Evolutionary conservation across 2,329 filamentous ascomycete species (phyloP), one percentile per base, ranked within the genome.

Genomic region (Colletotrichum camelliae): DNA sequence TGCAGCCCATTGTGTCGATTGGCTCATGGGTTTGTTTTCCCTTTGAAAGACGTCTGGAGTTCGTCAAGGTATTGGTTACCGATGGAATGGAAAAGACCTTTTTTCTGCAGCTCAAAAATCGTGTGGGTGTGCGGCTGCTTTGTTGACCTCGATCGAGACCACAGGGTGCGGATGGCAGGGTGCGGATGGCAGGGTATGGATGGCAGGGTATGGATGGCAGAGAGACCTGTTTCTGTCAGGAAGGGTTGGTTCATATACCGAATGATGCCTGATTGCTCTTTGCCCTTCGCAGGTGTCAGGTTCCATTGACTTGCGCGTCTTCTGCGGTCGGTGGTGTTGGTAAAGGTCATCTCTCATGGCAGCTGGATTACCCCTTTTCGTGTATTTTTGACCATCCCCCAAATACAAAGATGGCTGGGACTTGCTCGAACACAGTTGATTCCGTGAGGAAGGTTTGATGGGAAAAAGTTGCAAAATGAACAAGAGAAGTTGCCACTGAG

Each of bases 211-310:
- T 52, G 6, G 43, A 52, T 4, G 10, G 10, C 43, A 52, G 43
- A 48, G 18, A 21, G 39, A 48, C 9, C 39, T 52, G n/a, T 18
- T 52, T 21, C 43, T 21, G n/a, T 0, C 43, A 52, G 3, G 43
- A 52, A 4, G 3, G 43, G 43, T 13, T 4, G 43, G 7, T 21
- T 52, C 10, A 52, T 52, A 21, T 13, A 13, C 10, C n/a, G 2
- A 10, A 52, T 52, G 0, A 0, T 0, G 7, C n/a, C 21, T 21
- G 43, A 4, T 4, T 52, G 21, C 43, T 52, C n/a, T 7, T 0
- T 7, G 5, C n/a, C 12, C 21, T 21, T 0, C n/a, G 43, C 21
- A 21, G 18, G 43, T 10, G n/a, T 21, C 43, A 10, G 4, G 10
- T 21, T 37, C 4, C n/a, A 21, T 13, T 21, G n/a, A 7, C n/a